Conservation (phyloP, 2,329 filamentous ascomycete genomes). For the Sclerotiophoma versabilis region DNA sequence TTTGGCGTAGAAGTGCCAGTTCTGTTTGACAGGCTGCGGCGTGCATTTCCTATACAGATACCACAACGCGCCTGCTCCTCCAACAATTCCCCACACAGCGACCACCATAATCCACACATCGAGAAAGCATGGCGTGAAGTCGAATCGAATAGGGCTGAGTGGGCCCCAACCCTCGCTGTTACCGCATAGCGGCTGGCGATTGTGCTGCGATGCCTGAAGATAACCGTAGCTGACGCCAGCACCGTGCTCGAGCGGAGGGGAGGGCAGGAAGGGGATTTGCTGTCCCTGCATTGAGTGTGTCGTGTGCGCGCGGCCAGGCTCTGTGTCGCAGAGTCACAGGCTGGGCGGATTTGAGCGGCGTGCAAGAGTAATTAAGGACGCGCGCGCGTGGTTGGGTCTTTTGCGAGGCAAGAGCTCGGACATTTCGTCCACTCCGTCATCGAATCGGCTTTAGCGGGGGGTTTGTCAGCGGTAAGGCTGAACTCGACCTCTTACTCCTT, state of each 20-base stretch:
- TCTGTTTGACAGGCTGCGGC: constrained; percentile 73
- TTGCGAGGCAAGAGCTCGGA: constrained; percentile 17
- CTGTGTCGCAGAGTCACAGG: constrained; percentile 31
- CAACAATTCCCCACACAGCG: constrained; percentile 78
- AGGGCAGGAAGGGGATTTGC: constrained; percentile 45
- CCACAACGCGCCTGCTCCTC: constrained; percentile 79
- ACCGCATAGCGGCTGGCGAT: constrained; percentile 78
- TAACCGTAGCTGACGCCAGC: constrained; percentile 54
- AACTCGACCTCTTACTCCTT: not conserved
- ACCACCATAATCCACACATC: constrained; percentile 86
- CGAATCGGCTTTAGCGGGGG: constrained; percentile 10
- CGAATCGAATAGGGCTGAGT: constrained; percentile 82
- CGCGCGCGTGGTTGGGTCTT: constrained; percentile 12
- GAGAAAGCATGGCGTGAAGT: constrained; percentile 97
- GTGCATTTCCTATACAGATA: constrained; percentile 76
- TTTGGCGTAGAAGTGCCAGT: constrained; percentile 93
- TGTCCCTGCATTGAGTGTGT: constrained; percentile 46
- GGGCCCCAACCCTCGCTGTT: constrained; percentile 96
- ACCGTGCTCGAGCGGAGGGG: constrained; percentile 27
- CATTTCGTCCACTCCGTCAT: constrained; percentile 15
- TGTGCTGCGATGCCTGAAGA: constrained; percentile 56
- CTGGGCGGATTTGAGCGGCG: constrained; percentile 15
- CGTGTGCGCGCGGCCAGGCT: constrained; percentile 30
- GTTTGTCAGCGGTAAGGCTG: constrained; percentile 9
- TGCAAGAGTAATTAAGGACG: constrained; percentile 6